Evolutionary conservation across 345 rosid species (phyloP).

Genomic region (Streptanthus diversifolius): DNA sequence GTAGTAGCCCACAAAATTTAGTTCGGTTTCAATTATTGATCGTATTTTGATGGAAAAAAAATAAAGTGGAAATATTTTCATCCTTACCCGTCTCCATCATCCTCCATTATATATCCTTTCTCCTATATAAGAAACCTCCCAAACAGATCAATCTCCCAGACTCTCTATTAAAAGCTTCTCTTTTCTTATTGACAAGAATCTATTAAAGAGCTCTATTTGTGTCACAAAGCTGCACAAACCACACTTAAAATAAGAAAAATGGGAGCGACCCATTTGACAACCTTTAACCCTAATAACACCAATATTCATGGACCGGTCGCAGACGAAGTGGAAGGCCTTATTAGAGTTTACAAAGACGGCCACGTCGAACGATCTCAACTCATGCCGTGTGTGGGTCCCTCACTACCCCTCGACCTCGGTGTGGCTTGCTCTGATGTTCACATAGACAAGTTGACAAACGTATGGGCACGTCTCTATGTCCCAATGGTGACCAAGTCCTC

Average conservation of each 20-base stretch:
- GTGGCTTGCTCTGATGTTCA: constrained; percentile 49
- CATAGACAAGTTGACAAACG: constrained; percentile 48
- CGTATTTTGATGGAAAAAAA: neutral
- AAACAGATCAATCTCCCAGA: constrained; percentile 18
- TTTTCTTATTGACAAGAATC: neutral
- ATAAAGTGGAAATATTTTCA: neutral
- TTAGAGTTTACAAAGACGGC: constrained; percentile 64
- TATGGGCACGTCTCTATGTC: constrained; percentile 66
- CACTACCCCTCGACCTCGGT: constrained; percentile 43
- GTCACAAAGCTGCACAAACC: constrained; percentile 14
- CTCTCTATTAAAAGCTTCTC: constrained; percentile 13
- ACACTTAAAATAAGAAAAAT: constrained; percentile 4
- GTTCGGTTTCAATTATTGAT: constrained; percentile 16
- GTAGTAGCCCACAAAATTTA: constrained; percentile 15
- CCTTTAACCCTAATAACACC: constrained; percentile 21
- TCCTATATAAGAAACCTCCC: constrained; percentile 19
- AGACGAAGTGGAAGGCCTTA: constrained; percentile 62
- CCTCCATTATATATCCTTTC: neutral
- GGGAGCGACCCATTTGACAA: constrained; percentile 32
- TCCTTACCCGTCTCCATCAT: constrained; percentile 25
- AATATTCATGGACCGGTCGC: constrained; percentile 38
- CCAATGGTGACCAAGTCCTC: constrained; percentile 32
- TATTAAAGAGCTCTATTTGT: constrained; percentile 1
- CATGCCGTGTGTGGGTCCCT: constrained; percentile 45
- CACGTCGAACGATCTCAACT: constrained; percentile 53